A percentile compares a stretch with the other conserved stretches of the same genome.
phyloP scores from a whole-genome alignment of 2,329 filamentous ascomycete species.

The Hymenoscyphus repandus region DNA sequence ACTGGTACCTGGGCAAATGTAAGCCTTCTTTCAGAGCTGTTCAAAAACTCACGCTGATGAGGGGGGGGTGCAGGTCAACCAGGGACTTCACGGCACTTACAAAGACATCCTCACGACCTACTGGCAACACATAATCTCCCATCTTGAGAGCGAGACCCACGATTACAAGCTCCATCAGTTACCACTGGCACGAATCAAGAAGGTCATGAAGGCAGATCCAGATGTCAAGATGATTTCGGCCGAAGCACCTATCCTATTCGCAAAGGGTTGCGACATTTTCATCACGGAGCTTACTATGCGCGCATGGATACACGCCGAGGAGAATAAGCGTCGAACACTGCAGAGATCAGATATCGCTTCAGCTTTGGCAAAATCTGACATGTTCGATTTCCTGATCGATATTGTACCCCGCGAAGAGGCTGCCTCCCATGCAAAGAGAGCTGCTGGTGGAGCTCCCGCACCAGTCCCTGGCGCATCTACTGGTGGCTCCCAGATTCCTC shows the following conservation, averaged over 20 bases:
- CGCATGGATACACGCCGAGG: constrained; percentile 98
- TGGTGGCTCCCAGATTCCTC: constrained; percentile 45
- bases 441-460: constrained; percentile 40
- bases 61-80: constrained; percentile 64
- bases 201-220: constrained; percentile 99
- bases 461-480: constrained; percentile 43
- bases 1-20: constrained; percentile 95
- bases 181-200: constrained; percentile 97
- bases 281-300: constrained; percentile 99
- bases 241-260: constrained; percentile 94
- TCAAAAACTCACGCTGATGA: constrained; percentile 20
- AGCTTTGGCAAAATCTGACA: constrained; percentile 93
- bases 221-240: constrained; percentile 99
- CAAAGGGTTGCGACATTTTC: constrained; percentile 98
- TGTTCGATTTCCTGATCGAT: constrained; percentile 99
- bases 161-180: constrained; percentile 99
- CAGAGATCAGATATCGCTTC: constrained; percentile 96
- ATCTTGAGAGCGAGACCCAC: constrained; percentile 89
- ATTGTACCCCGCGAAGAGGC: constrained; percentile 97
- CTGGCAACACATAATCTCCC: constrained; percentile 97
- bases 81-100: constrained; percentile 86
- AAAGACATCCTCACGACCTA: constrained; percentile 98
- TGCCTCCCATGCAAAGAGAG: constrained; percentile 74
- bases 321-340: constrained; percentile 94
- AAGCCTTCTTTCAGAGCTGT: constrained; percentile 32